Evolutionary conservation across 768 basidiomycete species (phyloP), one percentile per base, ranked within the genome.

Genomic region (Tricholoma furcatifolium): DNA sequence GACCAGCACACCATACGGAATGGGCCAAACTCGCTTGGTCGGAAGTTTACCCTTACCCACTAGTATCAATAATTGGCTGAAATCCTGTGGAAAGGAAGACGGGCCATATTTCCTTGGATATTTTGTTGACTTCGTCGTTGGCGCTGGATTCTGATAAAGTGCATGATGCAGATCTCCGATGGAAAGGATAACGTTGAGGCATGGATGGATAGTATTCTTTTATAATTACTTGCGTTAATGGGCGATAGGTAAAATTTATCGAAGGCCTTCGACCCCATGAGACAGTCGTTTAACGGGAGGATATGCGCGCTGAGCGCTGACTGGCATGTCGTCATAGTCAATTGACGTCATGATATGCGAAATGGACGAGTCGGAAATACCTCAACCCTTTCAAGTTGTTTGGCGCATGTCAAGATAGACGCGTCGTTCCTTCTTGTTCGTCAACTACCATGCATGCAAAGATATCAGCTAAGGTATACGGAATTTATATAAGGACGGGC

Each of bases 41-140:
- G n/a, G n/a, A n/a, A n/a, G n/a, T n/a, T n/a, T n/a, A n/a, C n/a
- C n/a, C n/a, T n/a, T n/a, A n/a, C n/a, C n/a, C 34, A 55, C 57
- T 17, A 56, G n/a, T 39, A 38, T 66, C 21, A 56, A 61, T 30
- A 34, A 30, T 4, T 58, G 56, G 58, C 30, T 59, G 24, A 51
- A 60, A 44, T 58, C 62, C n/a, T n/a, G n/a, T 20, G 65, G 57
- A 7, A 61, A 57, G 17, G 43, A 21, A 9, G 63, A 58, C 6
- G 62, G 60, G 2, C 58, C 54, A 10, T 66, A 50, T 31, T 45
- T 72, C 36, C 51, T 65, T 20, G 72, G 71, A 2, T 57, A 64
- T 1, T 74, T 65, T 44, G 63, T 65, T 3, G 73, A 75, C 55
- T 57, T 73, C n/a, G 53, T 57, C 10, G 42, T 70, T 11, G 70